Base-by-base conservation (phyloP, 768 basidiomycete species). In the Peribolospora kevripleyi region DNA sequence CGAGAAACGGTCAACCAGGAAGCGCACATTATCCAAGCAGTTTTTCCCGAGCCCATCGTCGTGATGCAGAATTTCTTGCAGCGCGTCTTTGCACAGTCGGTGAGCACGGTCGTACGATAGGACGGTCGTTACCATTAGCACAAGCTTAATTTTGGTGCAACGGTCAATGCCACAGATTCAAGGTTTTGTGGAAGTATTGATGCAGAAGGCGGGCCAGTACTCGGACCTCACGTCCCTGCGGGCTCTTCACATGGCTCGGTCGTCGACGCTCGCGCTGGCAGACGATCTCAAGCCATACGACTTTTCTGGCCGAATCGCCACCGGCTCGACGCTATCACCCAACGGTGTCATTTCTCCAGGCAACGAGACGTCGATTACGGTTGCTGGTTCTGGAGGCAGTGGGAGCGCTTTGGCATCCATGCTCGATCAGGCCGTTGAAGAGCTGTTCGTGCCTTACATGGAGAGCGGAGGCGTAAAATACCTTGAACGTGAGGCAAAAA, bases 1-100 rank as follows among this genome's bases (percentile, higher is more conserved):
- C 74, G 86, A 46, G 72, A 73, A 4, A 97, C 91, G 0, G 87
- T 95, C 36, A 84, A 81, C 42, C 88, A 91, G 55, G 93, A 98
- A 68, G 82, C 85, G 0, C 87, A 95, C 64, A 98, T 98, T 53
- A 90, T 98, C 39, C 90, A 93, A 66, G 91, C 88, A 3, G 93
- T 98, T 9, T 98, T 98, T 67, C 93, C 93, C 0, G 87, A 91
- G 61, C 91, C 93, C 7, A 77, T 82, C 13, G 77, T 85, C 11
- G 93, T 98, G 3, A 90, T 97, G 86, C 87, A 93, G 66, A 90
- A 95, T 11, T 97, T 98, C 68, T 66, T 98, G 46, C 93, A 95
- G 63, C 75, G 93, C 42, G 86, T 98, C 1, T 98, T 98, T 68
- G 91, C 90, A 2, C 93, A 95, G 72, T 85, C 87, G 50, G 88